phyloP scores from a whole-genome alignment of 768 basidiomycete genomes.

The Lepiota subincarnata region DNA sequence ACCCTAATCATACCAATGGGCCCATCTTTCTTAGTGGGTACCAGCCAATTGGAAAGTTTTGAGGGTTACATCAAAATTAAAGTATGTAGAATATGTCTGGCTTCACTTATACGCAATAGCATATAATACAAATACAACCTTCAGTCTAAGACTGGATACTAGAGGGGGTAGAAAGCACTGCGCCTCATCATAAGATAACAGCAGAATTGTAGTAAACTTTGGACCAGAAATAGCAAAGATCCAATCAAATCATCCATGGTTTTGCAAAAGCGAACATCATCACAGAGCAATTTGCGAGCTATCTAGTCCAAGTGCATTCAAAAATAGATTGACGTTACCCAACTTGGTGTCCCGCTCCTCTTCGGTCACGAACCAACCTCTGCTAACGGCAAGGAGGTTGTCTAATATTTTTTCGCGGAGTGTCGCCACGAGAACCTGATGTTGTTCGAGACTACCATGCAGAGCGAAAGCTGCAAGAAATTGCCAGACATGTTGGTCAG shows the following conservation, averaged over 20 bases:
- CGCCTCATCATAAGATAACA: background rate
- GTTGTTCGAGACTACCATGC: conserved; percentile 81
- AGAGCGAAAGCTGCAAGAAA: conserved; percentile 88
- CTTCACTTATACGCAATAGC: too few species aligned
- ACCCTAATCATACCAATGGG: too few species aligned
- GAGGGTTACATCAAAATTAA: too few species aligned
- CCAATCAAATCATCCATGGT: background rate
- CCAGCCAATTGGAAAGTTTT: too few species aligned
- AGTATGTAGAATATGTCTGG: too few species aligned
- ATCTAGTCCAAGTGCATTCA: conserved; percentile 70
- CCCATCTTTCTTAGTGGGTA: too few species aligned
- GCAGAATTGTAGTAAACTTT: too few species aligned
- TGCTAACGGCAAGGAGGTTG: conserved; percentile 76
- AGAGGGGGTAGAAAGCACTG: background rate
- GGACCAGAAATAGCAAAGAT: background rate
- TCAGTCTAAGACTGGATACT: too few species aligned
- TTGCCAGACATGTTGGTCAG: conserved; percentile 93
- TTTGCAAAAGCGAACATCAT: conserved; percentile 12
- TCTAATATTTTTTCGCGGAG: conserved; percentile 93
- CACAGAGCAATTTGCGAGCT: conserved; percentile 67
- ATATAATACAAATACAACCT: background rate
- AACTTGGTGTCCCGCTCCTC: conserved; percentile 75
- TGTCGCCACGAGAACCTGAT: conserved; percentile 78
- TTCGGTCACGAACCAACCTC: conserved; percentile 69
- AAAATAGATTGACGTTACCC: conserved; percentile 89